phyloP scores from a whole-genome alignment of 1,139 yeast genomes.

The Nadsonia starkeyi-henricii region DNA sequence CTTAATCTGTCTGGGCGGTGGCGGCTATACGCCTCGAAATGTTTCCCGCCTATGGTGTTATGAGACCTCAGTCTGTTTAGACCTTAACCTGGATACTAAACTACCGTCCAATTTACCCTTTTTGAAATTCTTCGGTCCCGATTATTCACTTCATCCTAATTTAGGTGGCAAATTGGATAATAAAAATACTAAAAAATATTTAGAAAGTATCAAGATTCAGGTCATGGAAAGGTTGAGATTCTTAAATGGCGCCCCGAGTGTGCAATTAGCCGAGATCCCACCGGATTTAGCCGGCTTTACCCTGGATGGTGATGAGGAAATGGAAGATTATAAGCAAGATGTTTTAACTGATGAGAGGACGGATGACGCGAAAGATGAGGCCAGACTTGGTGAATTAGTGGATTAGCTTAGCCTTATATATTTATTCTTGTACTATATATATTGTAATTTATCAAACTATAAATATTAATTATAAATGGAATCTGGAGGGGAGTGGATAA shows the following conservation, averaged over 20 bases:
- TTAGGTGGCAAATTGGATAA: constrained; percentile 81
- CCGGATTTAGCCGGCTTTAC: constrained; percentile 65
- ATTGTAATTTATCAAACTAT: no score
- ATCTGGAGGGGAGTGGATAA: no score
- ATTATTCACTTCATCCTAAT: constrained; percentile 77
- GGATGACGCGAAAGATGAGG: constrained; percentile 7
- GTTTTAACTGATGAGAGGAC: constrained; percentile 8
- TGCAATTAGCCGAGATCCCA: constrained; percentile 79
- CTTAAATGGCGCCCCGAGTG: constrained; percentile 87
- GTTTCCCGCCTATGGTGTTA: constrained; percentile 92
- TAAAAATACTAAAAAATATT: constrained; percentile 68
- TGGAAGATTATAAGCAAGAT: constrained; percentile 14
- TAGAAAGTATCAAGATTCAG: constrained; percentile 65
- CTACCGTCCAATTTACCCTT: constrained; percentile 75
- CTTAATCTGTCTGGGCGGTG: constrained; percentile 87
- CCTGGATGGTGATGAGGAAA: constrained; percentile 43
- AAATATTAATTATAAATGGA: no score
- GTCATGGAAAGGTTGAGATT: constrained; percentile 72
- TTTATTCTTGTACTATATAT: not conserved
- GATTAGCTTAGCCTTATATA: not conserved
- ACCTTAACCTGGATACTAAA: constrained; percentile 57
- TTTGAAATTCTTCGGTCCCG: constrained; percentile 84
- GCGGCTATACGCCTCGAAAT: constrained; percentile 93
- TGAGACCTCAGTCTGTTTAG: constrained; percentile 79
- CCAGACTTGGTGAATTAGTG: constrained; percentile 7